Conservation (phyloP, 306 rosid genomes). For the Cyclanthera cordifolia region DNA sequence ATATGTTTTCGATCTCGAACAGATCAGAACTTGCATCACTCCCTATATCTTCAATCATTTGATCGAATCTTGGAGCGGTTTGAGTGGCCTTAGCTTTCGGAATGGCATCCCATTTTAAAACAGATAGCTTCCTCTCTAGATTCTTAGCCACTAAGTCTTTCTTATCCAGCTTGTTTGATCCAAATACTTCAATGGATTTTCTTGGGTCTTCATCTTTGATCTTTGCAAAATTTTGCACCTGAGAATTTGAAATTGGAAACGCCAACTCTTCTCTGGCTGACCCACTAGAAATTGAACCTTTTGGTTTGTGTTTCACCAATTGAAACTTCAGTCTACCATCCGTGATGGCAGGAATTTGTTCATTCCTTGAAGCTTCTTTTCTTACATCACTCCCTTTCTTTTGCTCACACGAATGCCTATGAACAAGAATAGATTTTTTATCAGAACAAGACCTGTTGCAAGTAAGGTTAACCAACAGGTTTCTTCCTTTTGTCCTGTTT, state of each 20-base stretch:
- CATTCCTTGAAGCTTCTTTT: background rate
- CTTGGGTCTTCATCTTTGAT: constrained; percentile 19
- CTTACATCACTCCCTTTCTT: constrained; percentile 9
- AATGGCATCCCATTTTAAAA: constrained; percentile 38
- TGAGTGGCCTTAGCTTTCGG: constrained; percentile 24
- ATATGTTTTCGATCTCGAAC: constrained; percentile 37
- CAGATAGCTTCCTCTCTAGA: constrained; percentile 33
- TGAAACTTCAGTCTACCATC: constrained; percentile 16
- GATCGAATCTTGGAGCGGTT: background rate
- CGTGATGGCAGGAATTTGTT: constrained; percentile 10
- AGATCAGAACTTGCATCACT: constrained; percentile 45
- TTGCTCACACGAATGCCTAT: background rate
- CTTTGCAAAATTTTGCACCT: constrained; percentile 7
- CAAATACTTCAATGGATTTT: constrained; percentile 32
- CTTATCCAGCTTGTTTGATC: constrained; percentile 18
- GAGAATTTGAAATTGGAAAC: constrained; percentile 13
- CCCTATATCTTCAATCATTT: constrained; percentile 20
- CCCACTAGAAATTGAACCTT: constrained; percentile 9
- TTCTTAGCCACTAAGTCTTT: constrained; percentile 19
- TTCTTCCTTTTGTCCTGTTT: constrained; percentile 18
- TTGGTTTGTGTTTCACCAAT: constrained; percentile 13
- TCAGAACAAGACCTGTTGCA: constrained; percentile 35
- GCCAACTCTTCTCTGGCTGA: constrained; percentile 19
- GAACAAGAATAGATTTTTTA: constrained; percentile 25
- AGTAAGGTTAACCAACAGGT: constrained; percentile 19